Base-by-base conservation (phyloP, 768 basidiomycete species). In the Pholiota molesta region DNA sequence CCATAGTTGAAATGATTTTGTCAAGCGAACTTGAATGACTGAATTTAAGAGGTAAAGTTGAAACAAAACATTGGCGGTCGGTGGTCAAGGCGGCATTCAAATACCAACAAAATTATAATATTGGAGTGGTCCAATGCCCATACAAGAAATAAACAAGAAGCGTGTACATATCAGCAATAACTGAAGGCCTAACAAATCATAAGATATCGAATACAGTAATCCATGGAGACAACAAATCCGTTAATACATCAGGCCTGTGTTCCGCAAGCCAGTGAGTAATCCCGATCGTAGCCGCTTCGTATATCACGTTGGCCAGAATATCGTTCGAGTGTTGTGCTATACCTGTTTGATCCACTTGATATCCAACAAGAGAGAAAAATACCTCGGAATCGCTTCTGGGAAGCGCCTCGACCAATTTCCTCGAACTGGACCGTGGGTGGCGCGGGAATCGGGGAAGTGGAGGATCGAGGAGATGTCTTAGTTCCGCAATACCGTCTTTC, bases 251-350 rank as follows among this genome's bases (percentile, higher is more conserved):
- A 1, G 47, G 44, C 42, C 69, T 55, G 26, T 63, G 54, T 5
- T 68, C 57, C 17, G 56, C 66, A 40, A 73, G 54, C 70, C 71
- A 72, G 29, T 68, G 57, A 17, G 66, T 33, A 26, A 73, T 62
- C 1, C 72, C 72, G 52, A 73, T 58, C 14, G 71, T 65, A 3
- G 67, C 63, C 13, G 71, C 71, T 17, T 72, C 71, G 26, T 68
- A 69, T 26, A 71, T 64, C 7, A 71, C 61, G 23, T 62, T 71
- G 8, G 65, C 68, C 21, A 69, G 33, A 5, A 65, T 47, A 14
- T 69, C 66, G 58, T 72, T 66, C 0, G 68, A 55, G 9, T 64
- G 55, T 8, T 45, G 40, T 23, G 57, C 59, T 2, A 68, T 59
- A 4, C 52, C 51, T 2, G 64, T 53, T 8, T 59, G 17, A 29